Evolutionary conservation across 1,284 basidiomycete species (phyloP), one percentile per base, ranked within the genome.

Genomic region (Leccinum griseonigrum): DNA sequence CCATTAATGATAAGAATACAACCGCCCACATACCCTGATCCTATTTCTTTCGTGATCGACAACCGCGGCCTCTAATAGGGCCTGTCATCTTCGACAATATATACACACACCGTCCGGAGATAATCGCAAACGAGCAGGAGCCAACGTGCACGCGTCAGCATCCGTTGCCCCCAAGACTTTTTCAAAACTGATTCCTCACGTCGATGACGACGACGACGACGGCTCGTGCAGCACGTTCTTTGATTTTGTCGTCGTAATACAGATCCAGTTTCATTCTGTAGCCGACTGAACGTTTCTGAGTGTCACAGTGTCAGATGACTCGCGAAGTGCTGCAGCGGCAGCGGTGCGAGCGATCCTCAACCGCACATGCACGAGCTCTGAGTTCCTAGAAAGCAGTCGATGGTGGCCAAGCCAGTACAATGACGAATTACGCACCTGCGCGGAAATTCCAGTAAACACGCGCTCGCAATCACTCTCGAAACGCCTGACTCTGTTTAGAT

Each of bases 221-320:
- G 91, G 77, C 63, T 83, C 79, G 64, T 88, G 78, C 54, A 97
- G 70, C 13, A 85, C 90, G 63, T 84, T 71, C 69, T 93, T 26
- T 95, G 64, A 99, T 77, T 70, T 91, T 89, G 78, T 99, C 99
- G 76, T 99, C 97, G 74, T 99, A 26, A 99, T 64, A 98, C 4
- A 9, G 71, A 76, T 99, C 97, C 58, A 99, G 76, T 64, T 98
- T 96, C 68, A 93, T 86, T 81, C 13, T 75, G 81, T 56, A 97
- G 76, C n/a, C 81, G 76, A 32, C 78, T 77, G 64, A 95, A 88
- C 10, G 85, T 83, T 11, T 86, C 84, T 3, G 83, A 79, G 58
- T 93, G 96, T 26, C 98, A 81, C 60, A 87, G 85, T 77, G 86
- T 87, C 56, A 96, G 79, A 66, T 87, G 79, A 1, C 71, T 74